phyloP scores from a whole-genome alignment of 257 asterid genomes.

The Scutellaria galericulata region DNA sequence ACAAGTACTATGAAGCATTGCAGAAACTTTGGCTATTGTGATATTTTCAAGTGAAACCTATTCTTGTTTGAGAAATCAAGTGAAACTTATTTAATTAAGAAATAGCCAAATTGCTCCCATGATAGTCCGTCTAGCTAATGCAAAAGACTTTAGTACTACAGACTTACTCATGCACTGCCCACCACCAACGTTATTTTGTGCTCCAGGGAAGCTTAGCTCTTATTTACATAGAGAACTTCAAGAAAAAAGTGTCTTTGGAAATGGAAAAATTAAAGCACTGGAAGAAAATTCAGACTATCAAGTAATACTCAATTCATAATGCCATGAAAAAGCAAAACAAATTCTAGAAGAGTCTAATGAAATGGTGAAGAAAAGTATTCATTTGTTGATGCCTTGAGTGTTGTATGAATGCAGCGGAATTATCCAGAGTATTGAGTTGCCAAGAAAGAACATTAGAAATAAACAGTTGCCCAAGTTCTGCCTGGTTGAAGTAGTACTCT shows the following conservation, averaged over 20 bases:
- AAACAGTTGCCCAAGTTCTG: constrained; percentile 61
- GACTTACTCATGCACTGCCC: not conserved
- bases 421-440: not conserved
- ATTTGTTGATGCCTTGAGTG: not conserved
- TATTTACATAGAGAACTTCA: not conserved
- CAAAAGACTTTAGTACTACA: not conserved
- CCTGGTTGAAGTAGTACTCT: not conserved
- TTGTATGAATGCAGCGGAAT: not conserved
- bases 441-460: constrained; percentile 22
- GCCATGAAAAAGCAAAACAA: not conserved
- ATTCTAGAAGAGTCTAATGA: not conserved
- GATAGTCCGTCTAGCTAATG: constrained; percentile 26
- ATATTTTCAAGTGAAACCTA: not conserved
- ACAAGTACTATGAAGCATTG: not conserved
- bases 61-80: no score
- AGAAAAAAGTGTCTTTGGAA: not conserved
- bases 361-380: not conserved
- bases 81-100: not conserved
- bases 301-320: not conserved
- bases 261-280: not conserved
- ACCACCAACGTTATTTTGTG: not conserved
- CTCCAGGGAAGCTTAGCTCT: not conserved
- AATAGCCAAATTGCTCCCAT: not conserved
- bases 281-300: not conserved
- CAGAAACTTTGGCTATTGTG: not conserved